These are phyloP conservation scores for Yamadazyma spencermartinsiae DNA, from an alignment of 1,139 yeast species.

Conservation along the genomic window DNA sequence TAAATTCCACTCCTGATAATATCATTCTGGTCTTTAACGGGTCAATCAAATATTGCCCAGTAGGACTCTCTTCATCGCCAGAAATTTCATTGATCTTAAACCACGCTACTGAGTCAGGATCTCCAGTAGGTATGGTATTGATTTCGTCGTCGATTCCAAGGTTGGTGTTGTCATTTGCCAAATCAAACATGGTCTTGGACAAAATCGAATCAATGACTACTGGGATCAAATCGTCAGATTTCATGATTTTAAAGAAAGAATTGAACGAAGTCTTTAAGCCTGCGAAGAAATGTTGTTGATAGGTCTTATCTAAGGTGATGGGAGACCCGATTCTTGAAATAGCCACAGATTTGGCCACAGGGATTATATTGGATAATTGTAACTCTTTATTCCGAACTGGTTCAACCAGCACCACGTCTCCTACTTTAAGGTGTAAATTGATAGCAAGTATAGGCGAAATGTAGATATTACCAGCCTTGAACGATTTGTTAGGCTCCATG, in stretches of 20 bases:
- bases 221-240: slow-evolving; percentile 67
- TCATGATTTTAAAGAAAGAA: slow-evolving; percentile 55
- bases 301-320: slow-evolving; percentile 62
- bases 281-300: slow-evolving; percentile 64
- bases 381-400: slow-evolving; percentile 17
- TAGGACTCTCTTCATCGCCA: slow-evolving; percentile 27
- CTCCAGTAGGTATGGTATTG: slow-evolving; percentile 55
- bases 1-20: slow-evolving; percentile 59
- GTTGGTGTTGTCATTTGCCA: slow-evolving; percentile 22
- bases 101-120: slow-evolving; percentile 83
- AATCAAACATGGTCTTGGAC: slow-evolving; percentile 58
- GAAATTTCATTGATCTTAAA: slow-evolving; percentile 56
- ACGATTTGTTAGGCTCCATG: slow-evolving; percentile 58
- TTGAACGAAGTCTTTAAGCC: slow-evolving; percentile 68
- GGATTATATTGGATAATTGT: slow-evolving; percentile 25
- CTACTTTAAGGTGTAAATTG: slow-evolving; percentile 43
- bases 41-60: slow-evolving; percentile 60
- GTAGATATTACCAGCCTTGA: slow-evolving; percentile 41
- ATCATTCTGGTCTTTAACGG: slow-evolving; percentile 65
- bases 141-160: slow-evolving; percentile 30
- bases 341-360: slow-evolving; percentile 49
- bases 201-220: slow-evolving; percentile 73
- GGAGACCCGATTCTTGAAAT: slow-evolving; percentile 73
- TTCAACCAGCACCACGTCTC: slow-evolving; percentile 30
- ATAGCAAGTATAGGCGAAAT: slow-evolving; percentile 66